A percentile compares a stretch with the other conserved stretches of the same genome.
These are phyloP conservation scores for Phytophthora constricta DNA, from an alignment of 352 stramenopile species.

Conservation along the genomic window DNA sequence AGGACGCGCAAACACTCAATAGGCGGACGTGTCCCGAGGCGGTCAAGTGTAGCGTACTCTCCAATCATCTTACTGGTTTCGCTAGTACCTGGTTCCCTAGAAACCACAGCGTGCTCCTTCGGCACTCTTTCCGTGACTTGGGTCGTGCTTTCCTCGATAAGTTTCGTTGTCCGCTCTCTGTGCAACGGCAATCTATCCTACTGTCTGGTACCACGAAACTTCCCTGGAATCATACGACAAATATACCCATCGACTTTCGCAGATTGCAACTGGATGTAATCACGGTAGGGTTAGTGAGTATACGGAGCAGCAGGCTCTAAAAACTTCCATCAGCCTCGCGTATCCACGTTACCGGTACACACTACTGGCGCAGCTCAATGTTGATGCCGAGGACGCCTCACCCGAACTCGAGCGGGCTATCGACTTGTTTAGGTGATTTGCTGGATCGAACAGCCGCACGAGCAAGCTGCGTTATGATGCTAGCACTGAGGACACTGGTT, in stretches of 20 bases:
- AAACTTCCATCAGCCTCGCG: slow-evolving; percentile 12
- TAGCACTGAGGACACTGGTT: background rate
- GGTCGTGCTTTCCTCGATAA: background rate
- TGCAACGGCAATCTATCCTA: background rate
- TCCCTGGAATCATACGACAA: background rate
- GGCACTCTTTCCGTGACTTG: slow-evolving; percentile 1
- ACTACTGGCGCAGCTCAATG: background rate
- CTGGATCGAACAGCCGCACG: background rate
- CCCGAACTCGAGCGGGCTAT: slow-evolving; percentile 1
- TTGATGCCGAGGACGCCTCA: background rate
- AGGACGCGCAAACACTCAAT: background rate
- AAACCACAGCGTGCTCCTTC: background rate
- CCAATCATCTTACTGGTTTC: background rate
- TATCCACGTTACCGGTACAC: slow-evolving; percentile 1
- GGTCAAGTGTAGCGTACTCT: slow-evolving; percentile 4
- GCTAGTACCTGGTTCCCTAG: background rate
- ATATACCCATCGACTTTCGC: background rate
- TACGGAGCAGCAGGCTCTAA: slow-evolving; percentile 10
- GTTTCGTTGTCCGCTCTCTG: background rate
- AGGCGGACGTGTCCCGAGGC: background rate
- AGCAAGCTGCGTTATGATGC: background rate
- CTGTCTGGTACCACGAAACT: background rate
- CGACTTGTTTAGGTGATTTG: background rate
- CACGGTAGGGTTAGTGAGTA: background rate
- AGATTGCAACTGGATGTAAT: slow-evolving; percentile 3